A percentile compares a stretch with the other conserved stretches of the same genome.
phyloP scores from a whole-genome alignment of 1,284 basidiomycete species.

The Pholiota adiposa region DNA sequence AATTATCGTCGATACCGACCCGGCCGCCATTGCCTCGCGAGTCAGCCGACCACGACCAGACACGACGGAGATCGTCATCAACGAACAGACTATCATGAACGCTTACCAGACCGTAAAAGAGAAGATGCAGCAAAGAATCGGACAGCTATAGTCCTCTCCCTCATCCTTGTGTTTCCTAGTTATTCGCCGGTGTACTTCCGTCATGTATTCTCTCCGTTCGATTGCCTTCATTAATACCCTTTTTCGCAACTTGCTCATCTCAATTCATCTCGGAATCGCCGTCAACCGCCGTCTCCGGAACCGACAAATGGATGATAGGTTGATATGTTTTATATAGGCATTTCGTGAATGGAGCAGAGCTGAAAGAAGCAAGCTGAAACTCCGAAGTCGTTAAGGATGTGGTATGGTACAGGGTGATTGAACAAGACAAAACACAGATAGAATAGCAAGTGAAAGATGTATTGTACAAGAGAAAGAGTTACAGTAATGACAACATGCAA shows the following conservation, averaged over 20 bases:
- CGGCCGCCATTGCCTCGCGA: slow-evolving; percentile 92
- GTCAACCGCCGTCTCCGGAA: background rate
- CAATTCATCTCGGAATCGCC: background rate
- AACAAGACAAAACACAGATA: background rate
- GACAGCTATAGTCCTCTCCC: slow-evolving; percentile 43
- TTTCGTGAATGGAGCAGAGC: background rate
- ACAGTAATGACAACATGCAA: background rate
- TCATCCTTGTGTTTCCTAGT: slow-evolving; percentile 7
- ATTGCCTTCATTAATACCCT: slow-evolving; percentile 14
- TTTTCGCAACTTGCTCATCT: background rate
- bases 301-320: background rate
- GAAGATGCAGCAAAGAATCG: slow-evolving; percentile 57
- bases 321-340: background rate
- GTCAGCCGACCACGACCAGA: slow-evolving; percentile 94
- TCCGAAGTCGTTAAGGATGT: background rate
- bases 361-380: background rate
- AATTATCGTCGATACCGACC: slow-evolving; percentile 97
- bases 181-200: slow-evolving; percentile 4
- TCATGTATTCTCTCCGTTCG: slow-evolving; percentile 1
- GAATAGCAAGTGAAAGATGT: background rate
- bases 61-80: slow-evolving; percentile 96
- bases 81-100: slow-evolving; percentile 95
- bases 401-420: background rate
- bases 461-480: background rate
- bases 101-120: slow-evolving; percentile 93